Evolutionary conservation across 768 basidiomycete species (phyloP), one percentile per base, ranked within the genome.

Genomic region (Tricholoma saponaceum): DNA sequence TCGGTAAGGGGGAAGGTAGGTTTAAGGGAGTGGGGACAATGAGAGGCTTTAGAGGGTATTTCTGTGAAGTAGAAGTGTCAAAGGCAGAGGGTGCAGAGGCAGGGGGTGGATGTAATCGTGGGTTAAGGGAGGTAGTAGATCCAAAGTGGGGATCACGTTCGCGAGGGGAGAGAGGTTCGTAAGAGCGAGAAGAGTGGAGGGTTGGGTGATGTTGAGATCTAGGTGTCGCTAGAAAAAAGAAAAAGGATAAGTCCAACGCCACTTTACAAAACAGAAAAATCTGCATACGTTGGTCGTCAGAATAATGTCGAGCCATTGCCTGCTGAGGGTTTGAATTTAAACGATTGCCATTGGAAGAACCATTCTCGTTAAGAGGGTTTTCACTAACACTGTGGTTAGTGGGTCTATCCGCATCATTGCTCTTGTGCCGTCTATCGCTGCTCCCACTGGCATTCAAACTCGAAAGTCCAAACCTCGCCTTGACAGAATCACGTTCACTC

Each of bases 401-500:
- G 16, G 50, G 52, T 50, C 53, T 63, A 25, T 69, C 65, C 10
- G 16, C 52, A 23, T 64, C 60, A 20, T 62, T 62, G 9, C 58
- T 53, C 60, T 69, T 72, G 44, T 70, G 66, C 22, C 67, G 69
- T 53, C 65, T 73, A 50, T 71, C 74, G 52, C 58, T 62, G 59
- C 52, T 65, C 56, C 53, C 60, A 57, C 55, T 63, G 22, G 62
- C 68, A 25, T 60, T 64, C 22, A 74, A 58, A 49, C 70, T 67
- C 2, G 53, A 30, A 16, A 30, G 26, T 25, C 63, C 57, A 7
- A 79, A 66, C 64, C 83, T 84, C 46, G 70, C 69, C 69, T 77
- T 88, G 76, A 79, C 89, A 8, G 78, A 68, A 66, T 95, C 93
- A 16, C 94, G 82, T 69, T 96, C 94, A 10, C 76, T 76, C 13